Evolutionary conservation across 257 asterid species (phyloP), one percentile per base, ranked within the genome.

Genomic region (Solanum rostratum): DNA sequence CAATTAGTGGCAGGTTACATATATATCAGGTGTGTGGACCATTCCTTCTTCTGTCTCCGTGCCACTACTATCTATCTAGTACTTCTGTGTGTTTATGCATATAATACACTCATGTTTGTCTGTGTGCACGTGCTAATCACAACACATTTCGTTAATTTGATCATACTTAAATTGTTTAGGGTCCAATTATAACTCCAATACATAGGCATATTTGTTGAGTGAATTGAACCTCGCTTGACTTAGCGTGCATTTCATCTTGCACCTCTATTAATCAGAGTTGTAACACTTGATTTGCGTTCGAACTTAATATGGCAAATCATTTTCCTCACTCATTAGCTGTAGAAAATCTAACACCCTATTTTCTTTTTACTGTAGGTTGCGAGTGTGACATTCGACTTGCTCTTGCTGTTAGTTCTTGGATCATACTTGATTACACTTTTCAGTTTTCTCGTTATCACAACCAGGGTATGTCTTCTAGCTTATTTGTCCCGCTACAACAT

Each of bases 311-410:
- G 82, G 46, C 10, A 78, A 78, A 29, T 78, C 82, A 78, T 78
- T 2, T 50, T 16, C 63, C 27, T 18, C 43, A 5, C 55, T 74
- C 37, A 50, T 76, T 19, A 15, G 27, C 63, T 49, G 46, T 50
- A 50, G 2, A 50, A 70, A 50, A 27, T 50, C 29, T 50, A 24
- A 46, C 24, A 76, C 41, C 45, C 6, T 49, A 50, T 41, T 78
- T 50, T 50, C 63, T 78, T 84, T 37, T 82, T 30, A 41, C 73
- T 88, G 87, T 97, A 96, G 99, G 97, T 96, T 52, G 97, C 94
- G 19, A 96, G 99, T 29, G 97, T 96, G 88, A 93, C 97, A 29
- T 93, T 92, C 63, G 99, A 96, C 91, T 89, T 96, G 91, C 97
- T 96, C 85, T 84, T 96, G 94, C 89, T 96, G 54, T 93, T 96